A percentile compares a stretch with the other conserved stretches of the same genome.
Conservation (phyloP, 768 basidiomycete genomes). For the Russula dissimulans region DNA sequence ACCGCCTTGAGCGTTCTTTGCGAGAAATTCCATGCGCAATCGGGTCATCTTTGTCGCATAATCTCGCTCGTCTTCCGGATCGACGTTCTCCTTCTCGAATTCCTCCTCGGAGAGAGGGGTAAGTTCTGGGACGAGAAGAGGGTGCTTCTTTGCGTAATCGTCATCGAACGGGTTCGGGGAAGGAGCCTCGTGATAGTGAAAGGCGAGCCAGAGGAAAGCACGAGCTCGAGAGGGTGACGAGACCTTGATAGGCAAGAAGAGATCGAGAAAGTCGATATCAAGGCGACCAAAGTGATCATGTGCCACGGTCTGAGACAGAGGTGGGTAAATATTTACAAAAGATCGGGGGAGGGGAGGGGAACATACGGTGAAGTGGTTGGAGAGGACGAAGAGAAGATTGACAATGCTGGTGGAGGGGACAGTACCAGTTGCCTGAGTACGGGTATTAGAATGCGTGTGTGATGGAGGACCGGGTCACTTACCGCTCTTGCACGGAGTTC, state of each 20-base stretch:
- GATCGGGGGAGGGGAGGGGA: not conserved
- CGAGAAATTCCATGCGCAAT: slow-evolving; percentile 31
- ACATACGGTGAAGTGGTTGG: slow-evolving; percentile 41
- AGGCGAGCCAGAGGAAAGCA: slow-evolving; percentile 40
- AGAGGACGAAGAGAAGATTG: slow-evolving; percentile 62
- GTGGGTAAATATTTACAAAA: not conserved
- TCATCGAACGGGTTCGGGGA: slow-evolving; percentile 32
- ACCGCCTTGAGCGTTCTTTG: slow-evolving; percentile 21
- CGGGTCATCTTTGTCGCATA: slow-evolving; percentile 35
- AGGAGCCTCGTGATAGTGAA: slow-evolving; percentile 37
- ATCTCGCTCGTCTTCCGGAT: slow-evolving; percentile 33
- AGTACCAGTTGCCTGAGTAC: slow-evolving; percentile 35
- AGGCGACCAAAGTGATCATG: slow-evolving; percentile 31
- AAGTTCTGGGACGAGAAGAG: slow-evolving; percentile 26
- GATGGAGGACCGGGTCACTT: not conserved
- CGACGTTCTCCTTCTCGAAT: slow-evolving; percentile 35
- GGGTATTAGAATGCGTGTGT: not conserved
- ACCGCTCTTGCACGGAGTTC: slow-evolving; percentile 51
- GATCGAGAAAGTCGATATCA: slow-evolving; percentile 32
- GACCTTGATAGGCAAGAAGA: slow-evolving; percentile 34
- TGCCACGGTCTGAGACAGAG: slow-evolving; percentile 26
- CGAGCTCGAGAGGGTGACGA: slow-evolving; percentile 35
- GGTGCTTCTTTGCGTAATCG: slow-evolving; percentile 23
- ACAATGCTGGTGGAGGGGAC: slow-evolving; percentile 62
- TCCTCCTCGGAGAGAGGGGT: slow-evolving; percentile 26